Evolutionary conservation across 225 moss, liverwort and hornwort species (phyloP), one percentile per base, ranked within the genome.

Genomic region (Climacium dendroides): DNA sequence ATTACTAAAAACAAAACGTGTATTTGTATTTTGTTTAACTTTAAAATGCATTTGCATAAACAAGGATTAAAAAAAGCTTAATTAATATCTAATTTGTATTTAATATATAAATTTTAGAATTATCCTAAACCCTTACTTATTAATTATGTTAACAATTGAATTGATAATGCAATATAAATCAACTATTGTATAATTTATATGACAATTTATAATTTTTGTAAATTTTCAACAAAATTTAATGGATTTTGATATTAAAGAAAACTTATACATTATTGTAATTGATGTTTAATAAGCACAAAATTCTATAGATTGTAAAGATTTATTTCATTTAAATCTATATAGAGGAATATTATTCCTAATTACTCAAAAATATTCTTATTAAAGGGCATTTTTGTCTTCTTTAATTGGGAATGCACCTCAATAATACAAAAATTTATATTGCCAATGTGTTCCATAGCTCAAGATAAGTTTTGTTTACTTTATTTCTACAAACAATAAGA

Each of bases 1-100:
- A 3, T 4, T 47, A 10, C 6, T 11, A 29, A 24, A 47, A 29
- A 0, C 18, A 0, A 47, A 45, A 29, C 6, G 29, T 7, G 0
- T 45, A 0, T 29, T 47, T 11, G 10, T 47, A 0, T 11, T 29
- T 47, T 17, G 5, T 9, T 1, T 71, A 15, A 19, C 3, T 47
- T 47, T 11, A 29, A 29, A 73, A 18, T 73, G 18, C 29, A 47
- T 45, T 6, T 72, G 28, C 4, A 26, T 45, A n/a, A n/a, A n/a
- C n/a, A n/a, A n/a, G n/a, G n/a, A n/a, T n/a, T n/a, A n/a, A n/a
- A n/a, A n/a, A n/a, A n/a, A n/a, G n/a, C n/a, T n/a, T n/a, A n/a
- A n/a, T n/a, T n/a, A n/a, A n/a, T n/a, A n/a, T n/a, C n/a, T n/a
- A n/a, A n/a, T n/a, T n/a, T n/a, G n/a, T n/a, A n/a, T n/a, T n/a